Conservation (phyloP, 1,284 basidiomycete genomes). For the Naganishia sp. region DNA sequence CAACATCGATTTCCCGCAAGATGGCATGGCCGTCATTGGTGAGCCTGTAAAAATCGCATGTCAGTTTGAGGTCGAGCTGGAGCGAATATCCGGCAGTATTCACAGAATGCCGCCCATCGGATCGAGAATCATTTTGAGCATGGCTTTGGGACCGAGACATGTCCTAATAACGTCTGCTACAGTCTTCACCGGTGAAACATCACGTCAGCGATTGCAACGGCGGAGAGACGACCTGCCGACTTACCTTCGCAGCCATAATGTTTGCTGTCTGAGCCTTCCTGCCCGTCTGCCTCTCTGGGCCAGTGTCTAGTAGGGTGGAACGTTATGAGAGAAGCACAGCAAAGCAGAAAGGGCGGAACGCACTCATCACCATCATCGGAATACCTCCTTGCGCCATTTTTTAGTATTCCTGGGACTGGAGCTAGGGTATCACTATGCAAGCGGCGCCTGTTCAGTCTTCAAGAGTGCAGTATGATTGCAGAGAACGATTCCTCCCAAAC, state of each 20-base stretch:
- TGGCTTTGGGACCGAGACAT: conserved; percentile 94
- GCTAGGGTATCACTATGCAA: neutral
- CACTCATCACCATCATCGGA: conserved; percentile 58
- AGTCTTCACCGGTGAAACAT: conserved; percentile 60
- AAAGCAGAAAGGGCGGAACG: conserved; percentile 33
- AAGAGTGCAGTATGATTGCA: neutral
- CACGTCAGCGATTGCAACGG: conserved; percentile 25
- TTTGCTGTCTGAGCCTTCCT: conserved; percentile 96
- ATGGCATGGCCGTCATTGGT: conserved; percentile 99
- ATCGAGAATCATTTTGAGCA: conserved; percentile 99
- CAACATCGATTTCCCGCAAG: conserved; percentile 94
- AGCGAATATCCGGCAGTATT: conserved; percentile 45
- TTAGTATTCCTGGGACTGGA: neutral
- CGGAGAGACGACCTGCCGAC: conserved; percentile 36
- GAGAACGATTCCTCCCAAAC: neutral
- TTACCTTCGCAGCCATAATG: conserved; percentile 93
- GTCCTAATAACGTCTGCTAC: conserved; percentile 99
- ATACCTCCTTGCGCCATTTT: conserved; percentile 41
- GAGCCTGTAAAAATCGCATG: conserved; percentile 59
- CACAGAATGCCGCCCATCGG: conserved; percentile 96
- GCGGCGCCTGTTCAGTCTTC: neutral
- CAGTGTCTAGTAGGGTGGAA: conserved; percentile 66
- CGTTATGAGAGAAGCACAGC: neutral
- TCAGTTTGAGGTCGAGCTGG: neutral
- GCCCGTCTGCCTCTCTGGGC: conserved; percentile 88